These are phyloP conservation scores for Phytophthora brassicae DNA, from an alignment of 352 stramenopile species.

Conservation along the genomic window DNA sequence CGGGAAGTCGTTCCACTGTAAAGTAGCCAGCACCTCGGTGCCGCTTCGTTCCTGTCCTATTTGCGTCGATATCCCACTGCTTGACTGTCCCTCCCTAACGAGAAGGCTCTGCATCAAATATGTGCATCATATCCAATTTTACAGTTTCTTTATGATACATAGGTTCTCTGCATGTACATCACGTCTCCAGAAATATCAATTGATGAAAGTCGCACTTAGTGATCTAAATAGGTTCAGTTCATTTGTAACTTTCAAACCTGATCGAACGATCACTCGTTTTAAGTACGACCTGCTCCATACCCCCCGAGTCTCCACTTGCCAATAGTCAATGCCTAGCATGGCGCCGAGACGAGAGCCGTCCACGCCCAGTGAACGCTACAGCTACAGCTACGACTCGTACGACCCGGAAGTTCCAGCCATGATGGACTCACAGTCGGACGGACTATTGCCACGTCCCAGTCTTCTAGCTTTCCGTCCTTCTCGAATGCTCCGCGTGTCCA, in stretches of 20 bases:
- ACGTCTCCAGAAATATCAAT: too few relatives aligned
- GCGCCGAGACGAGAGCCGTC: constrained; percentile 24
- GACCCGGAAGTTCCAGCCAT: constrained; percentile 37
- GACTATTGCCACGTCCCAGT: constrained; percentile 35
- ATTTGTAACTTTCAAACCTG: constrained; percentile 26
- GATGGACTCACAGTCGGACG: constrained; percentile 37
- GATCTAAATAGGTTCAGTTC: constrained; percentile 23
- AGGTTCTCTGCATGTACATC: background rate
- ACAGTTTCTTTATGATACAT: background rate
- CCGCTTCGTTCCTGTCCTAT: constrained; percentile 2
- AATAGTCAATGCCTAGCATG: constrained; percentile 28
- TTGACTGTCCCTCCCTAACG: constrained; percentile 6
- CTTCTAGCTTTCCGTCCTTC: constrained; percentile 53
- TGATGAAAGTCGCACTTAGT: background rate
- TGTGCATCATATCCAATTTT: background rate
- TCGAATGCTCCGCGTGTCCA: constrained; percentile 48
- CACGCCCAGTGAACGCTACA: constrained; percentile 15
- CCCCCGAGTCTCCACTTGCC: background rate
- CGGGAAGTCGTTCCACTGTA: constrained; percentile 1
- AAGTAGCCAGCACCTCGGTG: constrained; percentile 10
- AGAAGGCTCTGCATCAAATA: background rate
- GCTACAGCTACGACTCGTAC: constrained; percentile 33
- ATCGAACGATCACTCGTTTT: constrained; percentile 17
- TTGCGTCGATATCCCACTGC: constrained; percentile 20
- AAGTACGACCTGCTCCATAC: constrained; percentile 14